phyloP scores from a whole-genome alignment of 345 rosid genomes.

The Moringa oleifera region DNA sequence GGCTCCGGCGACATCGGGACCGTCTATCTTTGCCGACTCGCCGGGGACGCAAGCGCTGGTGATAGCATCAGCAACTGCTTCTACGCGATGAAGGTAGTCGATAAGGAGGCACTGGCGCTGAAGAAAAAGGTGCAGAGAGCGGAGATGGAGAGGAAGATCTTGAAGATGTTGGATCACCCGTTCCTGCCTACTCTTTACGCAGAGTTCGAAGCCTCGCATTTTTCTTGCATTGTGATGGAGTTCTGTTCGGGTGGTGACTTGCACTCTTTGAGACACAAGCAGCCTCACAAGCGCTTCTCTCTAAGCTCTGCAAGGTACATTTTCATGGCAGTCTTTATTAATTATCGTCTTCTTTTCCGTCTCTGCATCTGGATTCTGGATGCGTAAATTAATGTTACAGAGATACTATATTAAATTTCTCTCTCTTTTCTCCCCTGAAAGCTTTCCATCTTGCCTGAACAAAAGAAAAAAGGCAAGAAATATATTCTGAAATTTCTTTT shows the following conservation, averaged over 20 bases:
- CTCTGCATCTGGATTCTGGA: too few relatives aligned
- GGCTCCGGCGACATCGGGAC: slow-evolving; percentile 94
- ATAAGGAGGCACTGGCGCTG: slow-evolving; percentile 54
- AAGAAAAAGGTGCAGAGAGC: slow-evolving; percentile 81
- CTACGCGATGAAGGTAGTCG: slow-evolving; percentile 94
- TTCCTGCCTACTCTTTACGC: slow-evolving; percentile 87
- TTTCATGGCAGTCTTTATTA: background rate
- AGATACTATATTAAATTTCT: slow-evolving; percentile 5
- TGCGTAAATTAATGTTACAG: background rate
- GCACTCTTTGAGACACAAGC: slow-evolving; percentile 71
- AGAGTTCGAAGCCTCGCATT: slow-evolving; percentile 79
- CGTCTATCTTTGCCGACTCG: slow-evolving; percentile 74
- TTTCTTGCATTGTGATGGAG: slow-evolving; percentile 93
- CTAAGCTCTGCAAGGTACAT: slow-evolving; percentile 67
- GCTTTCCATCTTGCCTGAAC: too few relatives aligned
- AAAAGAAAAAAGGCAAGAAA: slow-evolving; percentile 19
- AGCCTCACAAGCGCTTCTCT: slow-evolving; percentile 54
- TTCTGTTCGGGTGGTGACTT: slow-evolving; percentile 92
- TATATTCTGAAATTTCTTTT: slow-evolving; percentile 6
- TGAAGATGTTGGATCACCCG: slow-evolving; percentile 90
- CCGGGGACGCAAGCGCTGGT: slow-evolving; percentile 15
- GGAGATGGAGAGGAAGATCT: slow-evolving; percentile 73
- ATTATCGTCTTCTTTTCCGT: background rate
- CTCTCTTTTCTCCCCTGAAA: too few relatives aligned
- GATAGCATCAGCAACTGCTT: slow-evolving; percentile 23